phyloP scores from a whole-genome alignment of 495 filamentous ascomycete genomes.

The Chaetomium fimeti region DNA sequence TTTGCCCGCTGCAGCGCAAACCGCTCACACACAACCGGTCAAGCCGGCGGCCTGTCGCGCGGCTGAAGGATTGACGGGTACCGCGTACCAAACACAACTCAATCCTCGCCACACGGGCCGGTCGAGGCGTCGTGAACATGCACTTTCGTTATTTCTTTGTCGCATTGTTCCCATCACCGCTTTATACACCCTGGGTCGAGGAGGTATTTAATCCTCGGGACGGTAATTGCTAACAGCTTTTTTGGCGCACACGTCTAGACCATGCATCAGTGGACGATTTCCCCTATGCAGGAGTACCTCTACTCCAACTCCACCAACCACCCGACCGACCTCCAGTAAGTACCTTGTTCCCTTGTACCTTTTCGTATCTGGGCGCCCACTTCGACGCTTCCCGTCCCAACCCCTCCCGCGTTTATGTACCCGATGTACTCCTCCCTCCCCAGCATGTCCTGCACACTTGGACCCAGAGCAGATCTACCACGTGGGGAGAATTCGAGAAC shows the following conservation, averaged over 20 bases:
- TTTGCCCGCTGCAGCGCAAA: background rate
- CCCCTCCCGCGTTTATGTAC: slow-evolving; percentile 36
- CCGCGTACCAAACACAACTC: slow-evolving; percentile 5
- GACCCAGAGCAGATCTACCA: slow-evolving; percentile 30
- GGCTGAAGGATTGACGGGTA: slow-evolving; percentile 10
- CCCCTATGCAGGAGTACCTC: slow-evolving; percentile 49
- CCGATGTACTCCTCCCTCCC: slow-evolving; percentile 35
- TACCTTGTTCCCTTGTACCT: slow-evolving; percentile 48
- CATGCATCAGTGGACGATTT: slow-evolving; percentile 56
- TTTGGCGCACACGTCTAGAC: slow-evolving; percentile 33
- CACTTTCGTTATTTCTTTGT: background rate
- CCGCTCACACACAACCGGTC: background rate
- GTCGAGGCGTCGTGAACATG: background rate
- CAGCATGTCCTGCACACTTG: slow-evolving; percentile 32
- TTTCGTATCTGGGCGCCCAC: slow-evolving; percentile 36
- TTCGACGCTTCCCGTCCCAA: slow-evolving; percentile 21
- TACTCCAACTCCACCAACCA: slow-evolving; percentile 50
- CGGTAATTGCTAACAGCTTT: slow-evolving; percentile 27
- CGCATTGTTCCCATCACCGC: background rate
- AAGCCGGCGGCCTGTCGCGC: background rate
- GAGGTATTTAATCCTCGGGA: background rate
- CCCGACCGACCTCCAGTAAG: slow-evolving; percentile 53
- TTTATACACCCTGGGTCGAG: background rate
- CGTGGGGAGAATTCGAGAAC: slow-evolving; percentile 21
- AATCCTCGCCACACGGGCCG: background rate